Evolutionary conservation across 495 filamentous ascomycete species (phyloP), one percentile per base, ranked within the genome.

Genomic region (Daldinia caldariorum): DNA sequence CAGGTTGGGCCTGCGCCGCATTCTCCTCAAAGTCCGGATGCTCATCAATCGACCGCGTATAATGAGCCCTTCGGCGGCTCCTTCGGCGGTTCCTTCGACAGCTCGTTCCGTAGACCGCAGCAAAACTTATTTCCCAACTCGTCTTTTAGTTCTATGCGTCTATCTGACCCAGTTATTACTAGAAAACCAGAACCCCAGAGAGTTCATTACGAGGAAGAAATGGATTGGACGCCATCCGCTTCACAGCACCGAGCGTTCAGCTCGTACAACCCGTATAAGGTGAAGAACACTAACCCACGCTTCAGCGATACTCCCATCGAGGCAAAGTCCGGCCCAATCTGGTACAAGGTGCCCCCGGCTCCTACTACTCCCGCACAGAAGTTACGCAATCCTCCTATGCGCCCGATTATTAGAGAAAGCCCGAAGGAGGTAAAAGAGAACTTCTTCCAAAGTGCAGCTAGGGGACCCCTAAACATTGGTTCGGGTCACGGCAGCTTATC

Each of bases 201-300:
- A 26, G 45, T 69, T 38, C 63, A 75, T 10, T 83, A 86, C 68
- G 78, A 76, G 9, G 81, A 89, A 43, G 79, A 82, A 56, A 97
- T 97, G 93, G 93, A 97, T 66, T 97, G 93, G 93, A 87, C 89
- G 20, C 92, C 93, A 2, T 88, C 89, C 10, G 75, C 79, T 22
- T 84, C 86, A 18, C 81, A 76, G 51, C 71, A 85, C 73, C 81
- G 83, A 51, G 81, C 85, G 61, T 83, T 84, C 72, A 83, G 74
- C 72, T 74, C 79, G 58, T 77, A 76, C 74, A 71, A 81, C 78
- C 59, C 79, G 72, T 61, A 80, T 76, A 76, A 81, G 68, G 74
- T 77, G 39, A 69, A 83, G 26, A 79, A 84, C 51, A 75, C 65
- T 45, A 77, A 77, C 34, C 80, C 83, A 35, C 83, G 86, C 12